Conservation (phyloP, 1,284 basidiomycete species). For the Malassezia obtusa region DNA sequence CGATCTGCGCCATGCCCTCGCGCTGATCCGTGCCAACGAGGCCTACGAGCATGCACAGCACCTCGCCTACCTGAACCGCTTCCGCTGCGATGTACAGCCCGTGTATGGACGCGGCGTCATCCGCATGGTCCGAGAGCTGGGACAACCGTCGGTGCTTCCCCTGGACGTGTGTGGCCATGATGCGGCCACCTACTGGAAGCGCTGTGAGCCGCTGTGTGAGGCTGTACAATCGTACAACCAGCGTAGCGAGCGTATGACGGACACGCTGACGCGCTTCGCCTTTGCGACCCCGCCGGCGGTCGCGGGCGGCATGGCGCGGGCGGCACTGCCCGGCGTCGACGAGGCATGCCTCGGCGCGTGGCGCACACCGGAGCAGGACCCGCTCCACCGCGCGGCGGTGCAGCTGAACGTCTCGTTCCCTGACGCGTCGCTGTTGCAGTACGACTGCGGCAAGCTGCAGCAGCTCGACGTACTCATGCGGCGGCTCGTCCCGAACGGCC, state of each 20-base stretch:
- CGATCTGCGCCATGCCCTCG: conserved; percentile 60
- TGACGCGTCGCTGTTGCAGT: conserved; percentile 78
- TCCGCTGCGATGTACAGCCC: conserved; percentile 60
- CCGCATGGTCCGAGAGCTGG: conserved; percentile 18
- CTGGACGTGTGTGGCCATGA: conserved; percentile 47
- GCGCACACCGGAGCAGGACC: conserved; percentile 45
- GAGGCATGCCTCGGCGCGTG: conserved; percentile 18
- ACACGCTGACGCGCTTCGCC: conserved; percentile 63
- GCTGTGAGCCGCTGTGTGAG: conserved; percentile 53
- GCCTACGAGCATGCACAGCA: conserved; percentile 61
- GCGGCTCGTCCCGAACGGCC: conserved; percentile 72
- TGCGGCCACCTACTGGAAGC: conserved; percentile 56
- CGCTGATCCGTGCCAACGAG: conserved; percentile 56
- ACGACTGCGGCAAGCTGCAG: conserved; percentile 93
- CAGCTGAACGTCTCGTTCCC: conserved; percentile 91
- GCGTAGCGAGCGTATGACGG: conserved; percentile 57
- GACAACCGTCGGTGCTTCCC: conserved; percentile 53
- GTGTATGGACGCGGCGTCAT: conserved; percentile 54
- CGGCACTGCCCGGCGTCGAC: conserved; percentile 54
- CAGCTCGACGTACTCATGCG: conserved; percentile 68
- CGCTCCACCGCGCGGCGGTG: conserved; percentile 63
- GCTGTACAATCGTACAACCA: conserved; percentile 55
- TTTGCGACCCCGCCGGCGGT: conserved; percentile 74
- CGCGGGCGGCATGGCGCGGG: conserved; percentile 62
- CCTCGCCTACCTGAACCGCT: conserved; percentile 63